Evolutionary conservation across 106 monocot genomes (phyloP).

Genomic region (Apostasia ramifera): DNA sequence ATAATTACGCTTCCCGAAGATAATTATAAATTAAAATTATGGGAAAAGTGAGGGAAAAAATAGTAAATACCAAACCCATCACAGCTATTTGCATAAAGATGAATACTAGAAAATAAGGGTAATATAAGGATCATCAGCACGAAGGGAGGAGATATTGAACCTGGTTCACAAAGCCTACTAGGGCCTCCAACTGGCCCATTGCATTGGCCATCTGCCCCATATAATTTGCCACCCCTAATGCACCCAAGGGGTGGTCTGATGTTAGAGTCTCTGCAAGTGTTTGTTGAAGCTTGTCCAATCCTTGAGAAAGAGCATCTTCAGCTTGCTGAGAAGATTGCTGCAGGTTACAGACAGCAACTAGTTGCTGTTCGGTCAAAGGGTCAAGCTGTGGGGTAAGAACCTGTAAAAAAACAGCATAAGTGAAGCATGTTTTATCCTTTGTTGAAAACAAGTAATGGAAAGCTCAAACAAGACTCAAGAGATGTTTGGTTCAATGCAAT

Average conservation of each 20-base stretch:
- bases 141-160: constrained; percentile 10
- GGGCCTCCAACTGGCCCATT: constrained; percentile 48
- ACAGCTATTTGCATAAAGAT: too few species aligned
- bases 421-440: not conserved
- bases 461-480: too few species aligned
- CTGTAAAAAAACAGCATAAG: constrained; percentile 22
- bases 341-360: constrained; percentile 28
- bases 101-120: too few species aligned
- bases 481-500: too few species aligned
- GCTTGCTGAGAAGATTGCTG: constrained; percentile 72
- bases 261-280: constrained; percentile 60
- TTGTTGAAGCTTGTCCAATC: constrained; percentile 81
- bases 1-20: too few species aligned
- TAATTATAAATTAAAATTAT: too few species aligned
- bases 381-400: constrained; percentile 58
- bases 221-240: constrained; percentile 34
- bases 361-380: constrained; percentile 60
- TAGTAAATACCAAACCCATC: too few species aligned
- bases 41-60: too few species aligned
- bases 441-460: too few species aligned
- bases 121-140: not conserved
- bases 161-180: constrained; percentile 70
- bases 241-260: constrained; percentile 24
- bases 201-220: constrained; percentile 68
- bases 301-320: constrained; percentile 81